phyloP scores from a whole-genome alignment of 2,329 filamentous ascomycete species.

The Daldinia sp. region DNA sequence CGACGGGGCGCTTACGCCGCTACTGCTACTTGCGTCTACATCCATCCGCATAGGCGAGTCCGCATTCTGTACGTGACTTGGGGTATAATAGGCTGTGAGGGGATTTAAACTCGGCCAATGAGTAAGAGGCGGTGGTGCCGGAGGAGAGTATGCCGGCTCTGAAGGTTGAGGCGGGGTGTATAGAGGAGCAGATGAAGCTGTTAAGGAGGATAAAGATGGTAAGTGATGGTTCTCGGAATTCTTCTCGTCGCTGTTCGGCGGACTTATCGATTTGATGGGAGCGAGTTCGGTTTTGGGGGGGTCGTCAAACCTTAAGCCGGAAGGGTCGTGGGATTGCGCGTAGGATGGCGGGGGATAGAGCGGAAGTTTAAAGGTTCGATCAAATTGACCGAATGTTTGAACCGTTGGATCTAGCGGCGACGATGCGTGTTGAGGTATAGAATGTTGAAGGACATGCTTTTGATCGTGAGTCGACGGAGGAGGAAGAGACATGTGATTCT shows the following conservation, averaged over 20 bases:
- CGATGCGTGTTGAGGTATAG: slow-evolving; percentile 43
- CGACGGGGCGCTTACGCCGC: slow-evolving; percentile 58
- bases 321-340: slow-evolving; percentile 53
- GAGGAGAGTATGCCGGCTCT: slow-evolving; percentile 47
- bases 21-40: slow-evolving; percentile 55
- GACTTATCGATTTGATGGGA: slow-evolving; percentile 55
- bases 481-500: slow-evolving; percentile 61
- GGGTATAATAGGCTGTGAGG: slow-evolving; percentile 61
- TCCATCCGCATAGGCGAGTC: slow-evolving; percentile 65
- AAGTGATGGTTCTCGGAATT: slow-evolving; percentile 51
- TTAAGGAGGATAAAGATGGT: slow-evolving; percentile 59
- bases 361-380: slow-evolving; percentile 52
- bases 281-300: slow-evolving; percentile 56
- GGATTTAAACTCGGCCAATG: slow-evolving; percentile 65
- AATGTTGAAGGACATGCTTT: slow-evolving; percentile 40
- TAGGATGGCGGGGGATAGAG: slow-evolving; percentile 56
- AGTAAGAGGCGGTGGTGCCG: slow-evolving; percentile 46
- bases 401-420: slow-evolving; percentile 40
- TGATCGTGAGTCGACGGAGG: slow-evolving; percentile 47
- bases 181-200: slow-evolving; percentile 49
- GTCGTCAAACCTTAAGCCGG: slow-evolving; percentile 52
- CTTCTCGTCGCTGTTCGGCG: slow-evolving; percentile 45
- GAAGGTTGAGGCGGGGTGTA: slow-evolving; percentile 47
- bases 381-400: slow-evolving; percentile 46
- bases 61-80: slow-evolving; percentile 57